Evolutionary conservation across 1,284 basidiomycete species (phyloP), one percentile per base, ranked within the genome.

Genomic region (Malassezia pachydermatis): DNA sequence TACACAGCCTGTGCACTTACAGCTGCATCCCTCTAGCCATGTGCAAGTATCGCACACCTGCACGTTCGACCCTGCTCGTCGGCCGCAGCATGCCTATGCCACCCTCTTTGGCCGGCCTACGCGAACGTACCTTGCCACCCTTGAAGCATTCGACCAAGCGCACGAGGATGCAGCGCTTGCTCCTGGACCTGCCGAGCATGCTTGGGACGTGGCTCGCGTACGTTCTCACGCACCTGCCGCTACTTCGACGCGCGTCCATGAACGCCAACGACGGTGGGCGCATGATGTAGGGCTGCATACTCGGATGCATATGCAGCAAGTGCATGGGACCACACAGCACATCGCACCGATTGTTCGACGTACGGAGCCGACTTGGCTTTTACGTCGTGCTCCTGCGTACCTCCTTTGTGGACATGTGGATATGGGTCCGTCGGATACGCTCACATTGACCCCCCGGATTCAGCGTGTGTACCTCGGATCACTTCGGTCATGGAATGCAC

Each of bases 91-190:
- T 4, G 29, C 43, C 1, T 45, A 24, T 16, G 25, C 40, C 8
- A 35, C 27, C 9, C 25, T 49, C 22, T 43, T 49, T 33, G 47
- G 20, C 2, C 34, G 29, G 13, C 47, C 47, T 5, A 43, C 47
- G 9, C 20, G 25, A 13, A 30, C 34, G 9, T 37, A 22, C 16
- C 38, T 48, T 25, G 30, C 28, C 9, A 19, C 20, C 4, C 24
- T 43, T 22, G 41, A 43, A 22, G 41, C 41, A 17, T 30, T 33
- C 4, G 41, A 43, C 30, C 41, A 43, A 22, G 32, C 29, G 10
- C 10, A 22, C 9, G 41, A 43, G 19, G 20, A 16, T 9, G 41
- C 19, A 11, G 41, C 41, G 3, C 22, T 33, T 17, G n/a, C 8
- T 4, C 22, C 29, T n/a, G 30, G 22, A 25, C 34, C 28, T 13